These are phyloP conservation scores for Cryptococcus sp. DNA, from an alignment of 1,284 basidiomycete species.

Conservation along the genomic window DNA sequence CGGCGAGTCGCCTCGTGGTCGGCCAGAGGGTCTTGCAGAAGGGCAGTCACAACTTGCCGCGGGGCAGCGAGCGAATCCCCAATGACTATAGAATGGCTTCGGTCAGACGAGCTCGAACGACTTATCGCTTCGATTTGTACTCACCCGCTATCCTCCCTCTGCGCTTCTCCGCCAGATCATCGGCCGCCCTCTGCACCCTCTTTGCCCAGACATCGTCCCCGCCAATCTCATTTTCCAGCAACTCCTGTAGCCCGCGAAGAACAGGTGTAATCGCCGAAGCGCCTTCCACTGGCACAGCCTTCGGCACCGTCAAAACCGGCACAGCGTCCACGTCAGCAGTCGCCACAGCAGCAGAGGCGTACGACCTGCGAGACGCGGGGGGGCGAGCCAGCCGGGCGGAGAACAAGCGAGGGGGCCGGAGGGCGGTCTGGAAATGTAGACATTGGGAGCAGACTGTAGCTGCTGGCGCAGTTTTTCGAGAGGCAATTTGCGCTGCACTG, in stretches of 20 bases:
- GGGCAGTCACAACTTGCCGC: constrained; percentile 39
- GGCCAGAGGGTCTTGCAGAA: constrained; percentile 40
- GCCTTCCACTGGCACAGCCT: constrained; percentile 11
- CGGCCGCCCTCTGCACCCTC: constrained; percentile 19
- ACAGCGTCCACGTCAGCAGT: not conserved
- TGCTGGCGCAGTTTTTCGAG: too few relatives aligned
- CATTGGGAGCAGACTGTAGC: too few relatives aligned
- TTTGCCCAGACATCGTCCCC: constrained; percentile 35
- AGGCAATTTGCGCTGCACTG: too few relatives aligned
- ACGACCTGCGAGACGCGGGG: not conserved
- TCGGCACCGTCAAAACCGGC: not conserved
- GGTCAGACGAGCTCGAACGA: not conserved
- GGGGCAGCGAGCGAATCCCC: constrained; percentile 36
- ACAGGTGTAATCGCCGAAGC: not conserved
- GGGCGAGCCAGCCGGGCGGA: not conserved
- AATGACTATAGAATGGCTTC: constrained; percentile 19
- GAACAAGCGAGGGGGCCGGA: not conserved
- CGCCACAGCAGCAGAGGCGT: constrained; percentile 1
- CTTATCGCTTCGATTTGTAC: not conserved
- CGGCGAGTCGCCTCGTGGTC: constrained; percentile 24
- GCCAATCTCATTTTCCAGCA: constrained; percentile 39
- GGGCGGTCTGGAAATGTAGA: too few relatives aligned
- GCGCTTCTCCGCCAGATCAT: constrained; percentile 18
- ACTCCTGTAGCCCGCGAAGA: constrained; percentile 15
- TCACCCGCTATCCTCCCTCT: constrained; percentile 33